Evolutionary conservation across 2,329 filamentous ascomycete genomes (phyloP), one percentile per base, ranked within the genome.

Genomic region (Dactylellina sp.): DNA sequence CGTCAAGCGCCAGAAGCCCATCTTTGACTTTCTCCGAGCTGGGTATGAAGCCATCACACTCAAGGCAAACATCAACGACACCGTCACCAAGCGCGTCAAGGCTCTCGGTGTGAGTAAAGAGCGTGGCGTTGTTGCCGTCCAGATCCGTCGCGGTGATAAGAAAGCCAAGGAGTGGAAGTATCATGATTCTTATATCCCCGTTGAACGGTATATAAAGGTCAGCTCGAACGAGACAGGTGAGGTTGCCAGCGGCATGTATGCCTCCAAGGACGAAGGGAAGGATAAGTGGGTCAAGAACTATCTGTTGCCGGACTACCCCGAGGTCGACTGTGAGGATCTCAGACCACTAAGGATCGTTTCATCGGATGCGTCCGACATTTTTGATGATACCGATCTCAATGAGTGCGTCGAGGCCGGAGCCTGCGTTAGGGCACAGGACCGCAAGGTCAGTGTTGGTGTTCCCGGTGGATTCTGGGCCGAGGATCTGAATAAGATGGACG

Each of bases 401-500:
- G 40, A 60, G 0, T 71, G 66, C 18, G 20, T 18, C 2, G 60
- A 49, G n/a, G 18, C 20, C 1, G 60, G 68, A 0, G 53, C 22
- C 12, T 72, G 61, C 39, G 61, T 68, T 0, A 49, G 55, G 6
- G 71, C 63, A 1, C 61, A 75, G 49, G 71, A 72, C 37, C 35
- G 61, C 12, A 68, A 49, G 39, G 62, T 62, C n/a, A 56, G 39
- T 22, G 71, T 66, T n/a, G 71, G 71, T 14, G 14, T 25, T 22
- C 71, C 71, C 20, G 61, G 63, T 18, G 71, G 71, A 11, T 75
- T 75, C 16, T 66, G 62, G 71, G 57, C 55, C 6, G 71, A 75
- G 35, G 71, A 68, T 47, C 4, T 75, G 47, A 39, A 44, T n/a
- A 62, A 61, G 35, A 61, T 75, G 62, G 63, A 68, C 52, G 42